Evolutionary conservation across 768 basidiomycete genomes (phyloP).

Genomic region (Suillus decipiens): DNA sequence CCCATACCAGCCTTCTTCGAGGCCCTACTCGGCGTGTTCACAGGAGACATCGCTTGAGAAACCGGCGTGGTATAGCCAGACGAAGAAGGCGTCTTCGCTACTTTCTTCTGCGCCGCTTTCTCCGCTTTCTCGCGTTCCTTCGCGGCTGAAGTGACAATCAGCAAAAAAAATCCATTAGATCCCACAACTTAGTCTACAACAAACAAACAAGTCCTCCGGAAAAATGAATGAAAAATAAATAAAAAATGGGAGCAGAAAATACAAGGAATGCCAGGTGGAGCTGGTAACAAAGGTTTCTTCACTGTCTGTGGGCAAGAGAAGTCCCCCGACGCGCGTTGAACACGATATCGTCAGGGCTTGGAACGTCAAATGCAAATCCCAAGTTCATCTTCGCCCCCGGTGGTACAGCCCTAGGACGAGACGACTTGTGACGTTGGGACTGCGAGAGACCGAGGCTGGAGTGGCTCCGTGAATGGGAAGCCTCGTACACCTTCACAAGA

Average conservation of each 20-base stretch:
- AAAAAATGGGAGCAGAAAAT: slow-evolving; percentile 8
- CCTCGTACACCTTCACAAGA: slow-evolving; percentile 31
- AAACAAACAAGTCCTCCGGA: slow-evolving; percentile 21
- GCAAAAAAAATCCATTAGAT: slow-evolving; percentile 40
- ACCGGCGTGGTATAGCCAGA: slow-evolving; percentile 42
- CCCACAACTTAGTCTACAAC: slow-evolving; percentile 31
- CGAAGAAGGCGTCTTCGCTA: slow-evolving; percentile 30
- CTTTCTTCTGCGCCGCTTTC: slow-evolving; percentile 53
- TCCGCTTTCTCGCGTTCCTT: slow-evolving; percentile 79
- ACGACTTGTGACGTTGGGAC: slow-evolving; percentile 16
- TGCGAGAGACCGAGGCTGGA: slow-evolving; percentile 28
- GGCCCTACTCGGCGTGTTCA: slow-evolving; percentile 41
- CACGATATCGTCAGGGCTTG: slow-evolving; percentile 92
- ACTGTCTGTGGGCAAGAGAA: slow-evolving; percentile 46
- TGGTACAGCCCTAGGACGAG: slow-evolving; percentile 23
- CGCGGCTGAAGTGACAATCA: slow-evolving; percentile 55
- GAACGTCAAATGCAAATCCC: slow-evolving; percentile 72
- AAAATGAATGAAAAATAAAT: slow-evolving; percentile 9
- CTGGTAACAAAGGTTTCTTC: slow-evolving; percentile 19
- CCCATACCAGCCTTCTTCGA: slow-evolving; percentile 41
- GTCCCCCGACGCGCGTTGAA: slow-evolving; percentile 80
- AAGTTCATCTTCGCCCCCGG: slow-evolving; percentile 37
- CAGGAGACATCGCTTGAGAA: slow-evolving; percentile 48
- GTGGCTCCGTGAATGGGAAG: slow-evolving; percentile 29
- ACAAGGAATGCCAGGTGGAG: slow-evolving; percentile 3